A percentile compares a stretch with the other conserved stretches of the same genome.
These are phyloP conservation scores for Hylodesmum podocarpum DNA, from an alignment of 306 rosid species.

Conservation along the genomic window DNA sequence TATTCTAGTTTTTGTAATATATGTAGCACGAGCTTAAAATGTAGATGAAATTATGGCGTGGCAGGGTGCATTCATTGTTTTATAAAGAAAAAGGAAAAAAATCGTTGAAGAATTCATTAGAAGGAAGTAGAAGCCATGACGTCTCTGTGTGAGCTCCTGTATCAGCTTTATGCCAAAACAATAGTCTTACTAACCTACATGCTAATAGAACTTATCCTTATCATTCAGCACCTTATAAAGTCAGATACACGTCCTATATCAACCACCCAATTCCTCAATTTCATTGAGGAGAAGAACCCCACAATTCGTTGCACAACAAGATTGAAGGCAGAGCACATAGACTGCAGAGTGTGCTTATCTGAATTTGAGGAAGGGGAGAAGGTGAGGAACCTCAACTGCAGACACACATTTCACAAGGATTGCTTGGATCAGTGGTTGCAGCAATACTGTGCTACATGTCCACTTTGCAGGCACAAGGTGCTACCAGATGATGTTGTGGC, in stretches of 20 bases:
- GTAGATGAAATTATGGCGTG: not conserved
- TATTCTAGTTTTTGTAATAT: too few relatives aligned
- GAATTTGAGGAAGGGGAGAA: conserved; percentile 79
- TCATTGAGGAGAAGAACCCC: conserved; percentile 75
- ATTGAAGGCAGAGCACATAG: conserved; percentile 22
- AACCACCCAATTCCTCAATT: conserved; percentile 61
- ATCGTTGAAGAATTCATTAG: not conserved
- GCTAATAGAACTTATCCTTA: conserved; percentile 49
- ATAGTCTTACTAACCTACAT: conserved; percentile 56
- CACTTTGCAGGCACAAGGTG: conserved; percentile 78
- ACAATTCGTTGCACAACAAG: conserved; percentile 38
- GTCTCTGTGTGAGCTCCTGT: conserved; percentile 57
- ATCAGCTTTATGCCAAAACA: conserved; percentile 54
- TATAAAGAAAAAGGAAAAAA: not conserved
- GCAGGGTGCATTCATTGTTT: not conserved
- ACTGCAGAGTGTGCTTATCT: conserved; percentile 76
- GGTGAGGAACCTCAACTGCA: conserved; percentile 64
- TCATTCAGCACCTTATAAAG: conserved; percentile 37
- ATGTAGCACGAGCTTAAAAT: not conserved
- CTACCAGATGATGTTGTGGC: conserved; percentile 71
- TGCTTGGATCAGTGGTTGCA: conserved; percentile 87
- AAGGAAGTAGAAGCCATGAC: conserved; percentile 46
- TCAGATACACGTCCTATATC: conserved; percentile 49
- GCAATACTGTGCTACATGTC: conserved; percentile 75
- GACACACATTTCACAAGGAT: conserved; percentile 78